These are phyloP conservation scores for Saccharomycopsis sp. DNA, from an alignment of 805 yeast species.

Conservation along the genomic window DNA sequence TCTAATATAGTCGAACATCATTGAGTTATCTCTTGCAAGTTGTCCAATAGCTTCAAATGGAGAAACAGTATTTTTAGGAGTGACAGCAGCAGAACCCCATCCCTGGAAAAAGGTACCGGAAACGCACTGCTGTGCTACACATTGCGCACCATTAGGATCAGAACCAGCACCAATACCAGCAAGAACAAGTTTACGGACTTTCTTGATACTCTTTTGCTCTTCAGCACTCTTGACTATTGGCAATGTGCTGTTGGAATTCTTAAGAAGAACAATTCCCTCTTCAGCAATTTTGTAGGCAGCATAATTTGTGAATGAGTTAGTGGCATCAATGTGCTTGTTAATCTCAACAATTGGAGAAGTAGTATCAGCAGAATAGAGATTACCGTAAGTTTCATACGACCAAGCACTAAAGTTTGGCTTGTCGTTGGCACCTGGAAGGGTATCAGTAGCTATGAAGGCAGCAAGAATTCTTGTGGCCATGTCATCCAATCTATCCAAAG, in stretches of 20 bases:
- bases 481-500: conserved; percentile 48
- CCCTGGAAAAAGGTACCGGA: conserved; percentile 53
- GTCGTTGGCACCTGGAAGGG: conserved; percentile 36
- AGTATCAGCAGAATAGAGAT: conserved; percentile 45
- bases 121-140: conserved; percentile 45
- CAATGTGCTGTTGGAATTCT: conserved; percentile 43
- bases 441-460: conserved; percentile 43
- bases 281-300: conserved; percentile 48
- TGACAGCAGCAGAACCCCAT: conserved; percentile 61
- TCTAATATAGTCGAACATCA: conserved; percentile 38
- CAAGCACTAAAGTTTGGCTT: conserved; percentile 52
- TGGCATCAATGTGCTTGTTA: conserved; percentile 50
- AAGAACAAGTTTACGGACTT: conserved; percentile 30
- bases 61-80: conserved; percentile 49
- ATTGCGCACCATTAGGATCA: conserved; percentile 45
- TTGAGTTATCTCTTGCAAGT: conserved; percentile 40
- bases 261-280: conserved; percentile 51
- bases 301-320: conserved; percentile 41
- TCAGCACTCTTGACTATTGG: conserved; percentile 41
- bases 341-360: conserved; percentile 47
- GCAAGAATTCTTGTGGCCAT: conserved; percentile 58
- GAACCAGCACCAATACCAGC: conserved; percentile 51
- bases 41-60: conserved; percentile 50
- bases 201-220: conserved; percentile 31
- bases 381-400: conserved; percentile 51